Conservation (phyloP, 208 protist species). For the Trypanosomatidae sp. region DNA sequence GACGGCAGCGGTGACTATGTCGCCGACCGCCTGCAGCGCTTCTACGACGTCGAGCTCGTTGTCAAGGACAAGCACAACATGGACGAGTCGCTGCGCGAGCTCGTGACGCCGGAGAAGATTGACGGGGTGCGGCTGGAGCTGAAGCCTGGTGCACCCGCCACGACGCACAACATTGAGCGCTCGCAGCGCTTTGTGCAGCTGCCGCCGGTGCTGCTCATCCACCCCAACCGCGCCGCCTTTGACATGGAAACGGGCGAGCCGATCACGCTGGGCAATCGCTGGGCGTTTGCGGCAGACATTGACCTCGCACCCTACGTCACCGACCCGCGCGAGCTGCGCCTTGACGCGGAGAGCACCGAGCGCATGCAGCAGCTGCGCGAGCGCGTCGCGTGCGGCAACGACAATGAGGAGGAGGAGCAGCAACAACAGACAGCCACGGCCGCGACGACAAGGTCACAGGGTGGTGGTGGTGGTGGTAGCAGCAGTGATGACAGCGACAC, state of each 20-base stretch:
- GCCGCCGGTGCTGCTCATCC: conserved; percentile 81
- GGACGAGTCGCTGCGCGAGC: conserved; percentile 58
- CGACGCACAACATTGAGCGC: conserved; percentile 59
- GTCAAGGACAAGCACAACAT: conserved; percentile 71
- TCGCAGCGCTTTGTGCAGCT: conserved; percentile 49
- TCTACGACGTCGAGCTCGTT: conserved; percentile 81
- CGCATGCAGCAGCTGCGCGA: conserved; percentile 9
- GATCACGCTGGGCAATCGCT: conserved; percentile 74
- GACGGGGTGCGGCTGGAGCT: conserved; percentile 74
- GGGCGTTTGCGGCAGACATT: conserved; percentile 46
- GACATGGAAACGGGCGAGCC: conserved; percentile 57
- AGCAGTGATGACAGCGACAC: too few species aligned
- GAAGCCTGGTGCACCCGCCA: conserved; percentile 15
- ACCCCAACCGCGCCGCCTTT: conserved; percentile 83
- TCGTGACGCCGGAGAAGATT: conserved; percentile 56
- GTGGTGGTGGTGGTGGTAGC: too few species aligned
- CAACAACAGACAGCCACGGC: too few species aligned
- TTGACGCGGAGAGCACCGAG: conserved; percentile 38
- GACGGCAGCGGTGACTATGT: conserved; percentile 56
- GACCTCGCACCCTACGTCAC: conserved; percentile 43
- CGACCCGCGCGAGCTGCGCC: conserved; percentile 12
- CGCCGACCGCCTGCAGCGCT: conserved; percentile 54
- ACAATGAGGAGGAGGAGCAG: too few species aligned
- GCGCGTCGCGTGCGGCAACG: background rate
- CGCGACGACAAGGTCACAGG: too few species aligned